Conservation (phyloP, 805 yeast genomes). For the Candida cerambycidarum region DNA sequence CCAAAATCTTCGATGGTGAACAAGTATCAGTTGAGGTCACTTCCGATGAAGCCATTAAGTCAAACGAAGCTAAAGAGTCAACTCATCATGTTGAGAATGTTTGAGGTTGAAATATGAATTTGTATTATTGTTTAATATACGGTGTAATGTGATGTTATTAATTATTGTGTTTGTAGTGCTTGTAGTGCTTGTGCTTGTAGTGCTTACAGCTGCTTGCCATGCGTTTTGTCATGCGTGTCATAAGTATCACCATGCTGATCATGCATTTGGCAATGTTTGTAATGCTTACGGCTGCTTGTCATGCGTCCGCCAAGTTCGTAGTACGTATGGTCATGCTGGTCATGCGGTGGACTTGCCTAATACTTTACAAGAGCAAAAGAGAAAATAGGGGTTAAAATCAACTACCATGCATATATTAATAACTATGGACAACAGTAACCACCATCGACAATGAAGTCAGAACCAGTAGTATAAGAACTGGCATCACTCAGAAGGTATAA, state of each 20-base stretch:
- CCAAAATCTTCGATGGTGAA: slow-evolving; percentile 25
- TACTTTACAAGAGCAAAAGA: no score
- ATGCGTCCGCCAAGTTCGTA: no score
- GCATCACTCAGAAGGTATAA: slow-evolving; percentile 79
- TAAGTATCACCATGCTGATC: no score
- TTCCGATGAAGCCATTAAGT: slow-evolving; percentile 8
- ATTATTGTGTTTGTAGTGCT: background rate
- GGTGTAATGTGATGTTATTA: background rate
- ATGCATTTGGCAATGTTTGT: no score
- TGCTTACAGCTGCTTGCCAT: no score
- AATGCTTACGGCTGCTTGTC: no score
- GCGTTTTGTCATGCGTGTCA: no score
- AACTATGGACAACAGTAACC: slow-evolving; percentile 51
- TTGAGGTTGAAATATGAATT: background rate
- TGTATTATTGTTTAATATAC: slow-evolving; percentile 4
- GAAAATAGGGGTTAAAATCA: background rate
- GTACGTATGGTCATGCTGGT: no score
- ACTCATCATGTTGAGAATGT: slow-evolving; percentile 8
- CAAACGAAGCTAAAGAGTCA: slow-evolving; percentile 6
- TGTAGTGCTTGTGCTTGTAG: no score
- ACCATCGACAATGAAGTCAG: slow-evolving; percentile 80
- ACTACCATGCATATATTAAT: background rate
- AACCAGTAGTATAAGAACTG: slow-evolving; percentile 73
- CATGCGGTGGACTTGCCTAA: no score
- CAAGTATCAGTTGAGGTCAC: slow-evolving; percentile 9